A percentile compares a stretch with the other conserved stretches of the same genome.
Evolutionary conservation across 495 filamentous ascomycete species (phyloP).

Genomic region (Daldinia loculata): DNA sequence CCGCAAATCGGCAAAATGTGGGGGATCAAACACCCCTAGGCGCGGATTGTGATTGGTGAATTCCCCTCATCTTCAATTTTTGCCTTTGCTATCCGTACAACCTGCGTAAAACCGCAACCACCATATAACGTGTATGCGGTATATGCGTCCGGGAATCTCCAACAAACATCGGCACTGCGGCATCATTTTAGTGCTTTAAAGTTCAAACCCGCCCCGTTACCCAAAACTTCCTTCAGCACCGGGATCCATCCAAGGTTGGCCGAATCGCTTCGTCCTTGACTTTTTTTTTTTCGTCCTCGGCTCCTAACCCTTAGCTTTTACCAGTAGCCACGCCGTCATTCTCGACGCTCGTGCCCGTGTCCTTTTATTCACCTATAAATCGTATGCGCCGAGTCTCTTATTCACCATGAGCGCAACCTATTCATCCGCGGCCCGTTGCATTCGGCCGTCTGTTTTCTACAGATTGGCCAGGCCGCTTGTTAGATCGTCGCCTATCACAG

Average conservation of each 20-base stretch:
- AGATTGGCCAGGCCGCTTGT: constrained; percentile 44
- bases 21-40: constrained; percentile 15
- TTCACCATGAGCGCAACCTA: constrained; percentile 42
- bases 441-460: constrained; percentile 41
- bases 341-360: not conserved
- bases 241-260: constrained; percentile 21
- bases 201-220: constrained; percentile 6
- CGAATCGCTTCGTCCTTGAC: not conserved
- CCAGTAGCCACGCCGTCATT: not conserved
- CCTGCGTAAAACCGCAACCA: constrained; percentile 19
- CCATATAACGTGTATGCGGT: not conserved
- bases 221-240: constrained; percentile 19
- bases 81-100: constrained; percentile 33
- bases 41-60: constrained; percentile 26
- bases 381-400: constrained; percentile 11
- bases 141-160: constrained; percentile 24
- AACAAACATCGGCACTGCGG: constrained; percentile 23
- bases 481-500: constrained; percentile 37
- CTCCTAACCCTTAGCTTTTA: constrained; percentile 15
- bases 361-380: constrained; percentile 29
- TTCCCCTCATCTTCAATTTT: constrained; percentile 39
- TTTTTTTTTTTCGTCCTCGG: constrained; percentile 17
- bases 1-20: constrained; percentile 44
- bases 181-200: constrained; percentile 13
- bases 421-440: constrained; percentile 39